Base-by-base conservation (phyloP, 768 basidiomycete species). In the Boletus coccyginus region DNA sequence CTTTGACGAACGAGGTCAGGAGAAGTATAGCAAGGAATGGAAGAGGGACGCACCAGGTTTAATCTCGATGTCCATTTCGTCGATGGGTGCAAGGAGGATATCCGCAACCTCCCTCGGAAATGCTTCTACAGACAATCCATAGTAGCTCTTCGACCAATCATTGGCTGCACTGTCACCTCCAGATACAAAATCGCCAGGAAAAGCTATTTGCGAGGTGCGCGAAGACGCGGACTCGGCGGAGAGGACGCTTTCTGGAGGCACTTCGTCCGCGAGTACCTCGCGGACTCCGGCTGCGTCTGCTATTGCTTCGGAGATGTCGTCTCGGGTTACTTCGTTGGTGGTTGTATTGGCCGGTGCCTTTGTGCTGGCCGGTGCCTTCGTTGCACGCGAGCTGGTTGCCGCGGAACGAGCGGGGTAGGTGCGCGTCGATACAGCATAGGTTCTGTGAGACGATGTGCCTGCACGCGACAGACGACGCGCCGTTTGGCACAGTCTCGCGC, bases 61-160 rank as follows among this genome's bases (percentile, higher is more conserved):
- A 35, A 96, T 87, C 74, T 98, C 95, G 36, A 98, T 80, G 71
- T 98, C 93, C 52, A 77, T 53, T 7, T 88, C 81, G 43, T 90
- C 82, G 5, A 98, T 62, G 14, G 92, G 88, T 7, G 88, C 82
- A 64, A 92, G 76, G 21, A 98, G 74, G 3, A 87, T 69, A 4
- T 92, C 83, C 0, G 88, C 80, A 57, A 83, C 77, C 50, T 95
- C 91, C 64, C 81, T 85, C 3, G 85, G 65, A 71, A 97, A 98
- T 3, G 94, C 86, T 66, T 86, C 76, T 0, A 78, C 71, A 5
- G 89, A 89, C 31, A 98, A 74, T 0, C 95, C 96, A 58, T 84
- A 75, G 68, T 92, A 98, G 66, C 87, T 89, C 66, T 81, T 87
- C 2, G 91, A 90, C 95, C 95, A 98, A 71, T 98, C 91, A 2